These are phyloP conservation scores for Cryptococcus jaspeensis DNA, from an alignment of 1,284 basidiomycete species.

Conservation along the genomic window DNA sequence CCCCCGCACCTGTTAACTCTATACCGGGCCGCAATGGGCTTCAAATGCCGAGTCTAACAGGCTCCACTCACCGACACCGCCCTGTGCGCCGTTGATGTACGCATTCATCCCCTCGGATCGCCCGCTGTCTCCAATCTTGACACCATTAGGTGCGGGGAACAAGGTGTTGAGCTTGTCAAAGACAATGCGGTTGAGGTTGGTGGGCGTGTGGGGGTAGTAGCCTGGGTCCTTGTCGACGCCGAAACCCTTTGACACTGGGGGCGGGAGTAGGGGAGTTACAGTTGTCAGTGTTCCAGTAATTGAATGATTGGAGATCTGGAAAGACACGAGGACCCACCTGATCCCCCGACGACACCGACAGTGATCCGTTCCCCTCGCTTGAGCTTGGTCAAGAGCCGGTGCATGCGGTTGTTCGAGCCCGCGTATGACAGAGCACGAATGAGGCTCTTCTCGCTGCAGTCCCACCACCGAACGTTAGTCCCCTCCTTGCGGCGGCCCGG, in stretches of 20 bases:
- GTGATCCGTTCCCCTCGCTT: conserved; percentile 28
- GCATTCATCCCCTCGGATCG: conserved; percentile 21
- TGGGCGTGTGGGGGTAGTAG: conserved; percentile 20
- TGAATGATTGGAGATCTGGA: no score
- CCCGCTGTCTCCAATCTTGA: conserved; percentile 15
- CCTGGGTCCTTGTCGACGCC: conserved; percentile 19
- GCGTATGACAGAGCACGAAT: not conserved
- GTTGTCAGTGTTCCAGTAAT: not conserved
- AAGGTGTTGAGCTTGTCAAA: conserved; percentile 39
- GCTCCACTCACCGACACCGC: conserved; percentile 28
- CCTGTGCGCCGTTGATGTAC: conserved; percentile 40
- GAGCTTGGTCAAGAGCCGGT: conserved; percentile 28
- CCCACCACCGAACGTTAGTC: not conserved
- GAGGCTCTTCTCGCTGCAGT: not conserved
- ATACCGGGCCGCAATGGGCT: not conserved
- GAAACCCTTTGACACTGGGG: conserved; percentile 33
- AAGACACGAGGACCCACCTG: conserved; percentile 10
- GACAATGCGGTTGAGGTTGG: conserved; percentile 38
- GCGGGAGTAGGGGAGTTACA: not conserved
- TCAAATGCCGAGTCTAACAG: not conserved
- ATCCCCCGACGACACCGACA: conserved; percentile 31
- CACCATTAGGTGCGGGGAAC: conserved; percentile 30
- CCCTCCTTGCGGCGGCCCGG: not conserved
- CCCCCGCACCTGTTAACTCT: not conserved
- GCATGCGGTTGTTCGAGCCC: conserved; percentile 27